phyloP scores from a whole-genome alignment of 305 asterid genomes.

The Ruellia speciosa region DNA sequence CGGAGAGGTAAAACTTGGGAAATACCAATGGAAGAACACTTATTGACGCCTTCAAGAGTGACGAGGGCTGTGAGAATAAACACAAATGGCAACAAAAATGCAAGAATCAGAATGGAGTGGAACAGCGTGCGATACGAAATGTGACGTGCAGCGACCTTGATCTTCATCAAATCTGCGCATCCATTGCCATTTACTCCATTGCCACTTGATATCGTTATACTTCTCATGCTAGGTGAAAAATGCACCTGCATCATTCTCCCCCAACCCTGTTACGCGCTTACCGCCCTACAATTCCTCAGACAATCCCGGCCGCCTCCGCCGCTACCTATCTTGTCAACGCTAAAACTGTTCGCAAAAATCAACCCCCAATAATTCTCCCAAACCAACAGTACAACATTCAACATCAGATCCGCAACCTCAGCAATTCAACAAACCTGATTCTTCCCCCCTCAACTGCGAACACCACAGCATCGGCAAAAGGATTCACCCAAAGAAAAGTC shows the following conservation, averaged over 20 bases:
- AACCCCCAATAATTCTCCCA: background rate
- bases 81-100: constrained; percentile 87
- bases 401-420: constrained; percentile 50
- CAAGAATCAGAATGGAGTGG: constrained; percentile 69
- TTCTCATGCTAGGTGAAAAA: constrained; percentile 98
- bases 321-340: background rate
- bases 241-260: constrained; percentile 80
- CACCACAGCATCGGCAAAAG: constrained; percentile 30
- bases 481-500: constrained; percentile 1
- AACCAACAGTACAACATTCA: constrained; percentile 23
- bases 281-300: background rate
- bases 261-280: background rate
- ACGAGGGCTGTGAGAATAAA: constrained; percentile 85
- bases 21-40: constrained; percentile 88
- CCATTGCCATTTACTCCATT: constrained; percentile 51
- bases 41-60: constrained; percentile 97
- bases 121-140: constrained; percentile 78
- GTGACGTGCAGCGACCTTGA: constrained; percentile 87
- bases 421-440: constrained; percentile 32
- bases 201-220: constrained; percentile 77
- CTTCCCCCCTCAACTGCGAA: constrained; percentile 28
- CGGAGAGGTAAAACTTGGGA: constrained; percentile 16
- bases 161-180: constrained; percentile 81
- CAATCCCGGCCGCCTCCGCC: background rate
- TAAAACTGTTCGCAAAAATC: background rate